These are phyloP conservation scores for Saccharomycodes ludwigii DNA, from an alignment of 805 yeast genomes.

Conservation along the genomic window DNA sequence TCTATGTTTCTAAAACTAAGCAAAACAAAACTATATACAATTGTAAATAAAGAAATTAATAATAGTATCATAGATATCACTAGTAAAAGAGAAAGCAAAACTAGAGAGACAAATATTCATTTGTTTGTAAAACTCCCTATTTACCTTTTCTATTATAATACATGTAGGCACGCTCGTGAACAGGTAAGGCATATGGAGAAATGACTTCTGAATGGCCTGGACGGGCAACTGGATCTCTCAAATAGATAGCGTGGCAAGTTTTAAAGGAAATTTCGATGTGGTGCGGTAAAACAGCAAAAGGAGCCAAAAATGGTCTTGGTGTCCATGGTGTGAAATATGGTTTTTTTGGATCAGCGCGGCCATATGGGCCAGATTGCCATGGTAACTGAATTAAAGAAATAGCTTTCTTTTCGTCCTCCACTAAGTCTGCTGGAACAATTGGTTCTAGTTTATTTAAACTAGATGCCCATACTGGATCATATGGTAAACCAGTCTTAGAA, in stretches of 20 bases:
- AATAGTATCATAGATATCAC: no score
- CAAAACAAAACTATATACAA: not conserved
- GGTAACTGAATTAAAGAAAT: constrained; percentile 46
- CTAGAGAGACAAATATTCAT: no score
- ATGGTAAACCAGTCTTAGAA: constrained; percentile 20
- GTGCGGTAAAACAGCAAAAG: constrained; percentile 83
- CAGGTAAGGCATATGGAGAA: constrained; percentile 69
- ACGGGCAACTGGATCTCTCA: constrained; percentile 94
- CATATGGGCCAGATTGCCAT: constrained; percentile 68
- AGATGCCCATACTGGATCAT: constrained; percentile 40
- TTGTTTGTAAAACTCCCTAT: constrained; percentile 9
- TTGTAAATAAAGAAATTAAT: no score
- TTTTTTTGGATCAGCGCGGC: constrained; percentile 64
- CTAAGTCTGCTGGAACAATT: constrained; percentile 27
- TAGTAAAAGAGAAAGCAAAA: no score
- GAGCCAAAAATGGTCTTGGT: constrained; percentile 86
- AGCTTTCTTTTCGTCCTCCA: constrained; percentile 39
- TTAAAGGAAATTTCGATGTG: constrained; percentile 83
- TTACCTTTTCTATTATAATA: constrained; percentile 72
- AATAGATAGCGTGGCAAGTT: constrained; percentile 92
- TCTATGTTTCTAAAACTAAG: not conserved
- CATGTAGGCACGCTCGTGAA: constrained; percentile 91
- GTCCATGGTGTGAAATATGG: constrained; percentile 95
- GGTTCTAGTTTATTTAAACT: constrained; percentile 30
- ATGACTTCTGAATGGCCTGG: constrained; percentile 96